phyloP scores from a whole-genome alignment of 2,329 filamentous ascomycete species.

The Aspergillus sp. region DNA sequence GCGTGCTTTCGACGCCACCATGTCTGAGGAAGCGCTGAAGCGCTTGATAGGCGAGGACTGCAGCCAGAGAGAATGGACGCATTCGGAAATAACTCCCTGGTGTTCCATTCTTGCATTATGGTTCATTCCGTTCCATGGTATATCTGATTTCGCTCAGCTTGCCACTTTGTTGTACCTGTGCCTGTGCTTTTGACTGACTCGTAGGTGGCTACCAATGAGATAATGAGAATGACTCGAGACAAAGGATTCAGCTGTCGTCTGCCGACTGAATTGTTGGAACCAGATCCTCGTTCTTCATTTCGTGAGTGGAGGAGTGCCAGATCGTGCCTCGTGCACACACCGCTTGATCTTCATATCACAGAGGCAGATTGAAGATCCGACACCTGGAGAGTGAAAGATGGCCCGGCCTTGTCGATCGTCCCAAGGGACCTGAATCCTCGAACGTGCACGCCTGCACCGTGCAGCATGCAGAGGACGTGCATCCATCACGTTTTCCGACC shows the following conservation, averaged over 20 bases:
- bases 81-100: not conserved
- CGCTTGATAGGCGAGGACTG: not conserved
- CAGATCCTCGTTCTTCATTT: not conserved
- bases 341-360: not conserved
- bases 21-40: not conserved
- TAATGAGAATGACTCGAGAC: not conserved
- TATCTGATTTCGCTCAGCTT: too few relatives aligned
- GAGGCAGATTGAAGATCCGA: not conserved
- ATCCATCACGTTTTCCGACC: not conserved
- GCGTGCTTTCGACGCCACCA: too few relatives aligned
- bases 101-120: not conserved
- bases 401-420: conserved; percentile 5
- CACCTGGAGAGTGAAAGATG: not conserved
- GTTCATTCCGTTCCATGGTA: too few relatives aligned
- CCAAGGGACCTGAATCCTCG: not conserved
- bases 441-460: not conserved
- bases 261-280: too few relatives aligned
- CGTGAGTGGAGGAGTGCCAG: not conserved
- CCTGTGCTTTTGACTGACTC: too few relatives aligned
- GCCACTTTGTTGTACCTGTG: too few relatives aligned
- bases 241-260: not conserved
- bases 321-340: conserved; percentile 1
- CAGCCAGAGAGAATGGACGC: not conserved
- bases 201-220: too few relatives aligned
- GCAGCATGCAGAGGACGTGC: not conserved